These are phyloP conservation scores for bread wheat (Triticum aestivum) DNA, from an alignment of 176 grass and related monocot species.

Conservation along the genomic window DNA sequence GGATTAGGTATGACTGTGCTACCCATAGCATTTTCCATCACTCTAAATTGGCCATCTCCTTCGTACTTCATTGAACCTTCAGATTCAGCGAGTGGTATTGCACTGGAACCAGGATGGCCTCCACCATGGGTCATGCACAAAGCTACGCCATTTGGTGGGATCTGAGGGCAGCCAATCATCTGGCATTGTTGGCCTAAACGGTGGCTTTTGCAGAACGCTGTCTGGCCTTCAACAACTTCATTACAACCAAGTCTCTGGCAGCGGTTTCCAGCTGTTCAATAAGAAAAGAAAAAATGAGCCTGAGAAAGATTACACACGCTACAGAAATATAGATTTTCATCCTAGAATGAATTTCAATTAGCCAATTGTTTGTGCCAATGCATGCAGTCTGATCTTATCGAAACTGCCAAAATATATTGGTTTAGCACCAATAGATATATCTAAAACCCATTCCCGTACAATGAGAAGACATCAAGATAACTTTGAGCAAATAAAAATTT, in stretches of 20 bases:
- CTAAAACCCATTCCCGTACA: neutral
- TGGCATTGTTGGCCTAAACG: slow-evolving; percentile 20
- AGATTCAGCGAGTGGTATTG: slow-evolving; percentile 22
- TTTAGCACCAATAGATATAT: neutral
- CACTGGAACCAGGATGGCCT: slow-evolving; percentile 9
- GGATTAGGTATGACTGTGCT: neutral
- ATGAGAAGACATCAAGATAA: neutral
- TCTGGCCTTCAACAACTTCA: slow-evolving; percentile 9
- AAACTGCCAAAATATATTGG: neutral
- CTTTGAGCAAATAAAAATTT: neutral
- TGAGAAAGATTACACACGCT: slow-evolving; percentile 7
- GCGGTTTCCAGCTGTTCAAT: slow-evolving; percentile 10
- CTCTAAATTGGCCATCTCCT: slow-evolving; percentile 15
- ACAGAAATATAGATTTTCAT: neutral
- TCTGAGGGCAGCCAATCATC: slow-evolving; percentile 26
- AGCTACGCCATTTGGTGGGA: slow-evolving; percentile 2
- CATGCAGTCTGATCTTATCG: neutral
- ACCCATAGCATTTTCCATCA: slow-evolving; percentile 2
- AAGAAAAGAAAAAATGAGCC: neutral
- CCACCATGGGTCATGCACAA: slow-evolving; percentile 22
- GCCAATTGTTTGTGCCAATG: neutral
- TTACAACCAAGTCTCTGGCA: slow-evolving; percentile 35
- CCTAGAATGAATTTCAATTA: neutral
- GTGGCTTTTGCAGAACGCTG: slow-evolving; percentile 23
- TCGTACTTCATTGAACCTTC: slow-evolving; percentile 20